Conservation (phyloP, 2,329 filamentous ascomycete species). For the Alternaria atra region DNA sequence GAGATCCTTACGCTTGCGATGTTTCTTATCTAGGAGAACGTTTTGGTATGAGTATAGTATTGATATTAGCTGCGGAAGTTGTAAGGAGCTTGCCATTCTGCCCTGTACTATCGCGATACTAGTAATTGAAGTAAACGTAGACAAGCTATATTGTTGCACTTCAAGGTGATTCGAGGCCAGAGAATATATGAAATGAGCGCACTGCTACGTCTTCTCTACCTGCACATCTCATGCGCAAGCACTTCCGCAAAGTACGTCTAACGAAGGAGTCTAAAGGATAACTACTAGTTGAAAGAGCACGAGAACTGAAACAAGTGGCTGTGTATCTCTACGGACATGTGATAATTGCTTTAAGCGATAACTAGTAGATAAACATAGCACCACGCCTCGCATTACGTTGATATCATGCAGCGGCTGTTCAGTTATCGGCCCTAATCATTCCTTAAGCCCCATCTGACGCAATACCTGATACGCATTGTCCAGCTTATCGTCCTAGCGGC, state of each 20-base stretch:
- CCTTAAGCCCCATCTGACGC: background rate
- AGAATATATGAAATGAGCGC: too few relatives aligned
- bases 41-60: too few relatives aligned
- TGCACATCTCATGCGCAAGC: too few relatives aligned
- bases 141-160: too few relatives aligned
- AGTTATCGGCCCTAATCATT: background rate
- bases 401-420: background rate
- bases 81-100: too few relatives aligned
- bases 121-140: too few relatives aligned
- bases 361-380: background rate
- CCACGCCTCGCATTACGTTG: background rate
- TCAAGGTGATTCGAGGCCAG: too few relatives aligned
- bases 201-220: too few relatives aligned
- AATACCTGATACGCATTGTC: background rate
- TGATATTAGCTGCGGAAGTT: too few relatives aligned
- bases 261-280: background rate
- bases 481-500: slow-evolving; percentile 21
- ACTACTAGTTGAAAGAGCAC: background rate
- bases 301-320: background rate
- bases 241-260: background rate
- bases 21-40: too few relatives aligned
- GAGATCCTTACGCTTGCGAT: too few relatives aligned
- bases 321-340: background rate
- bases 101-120: too few relatives aligned
- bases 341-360: background rate